Conservation (phyloP, 2,329 filamentous ascomycete species). For the Verticillium nubilum region DNA sequence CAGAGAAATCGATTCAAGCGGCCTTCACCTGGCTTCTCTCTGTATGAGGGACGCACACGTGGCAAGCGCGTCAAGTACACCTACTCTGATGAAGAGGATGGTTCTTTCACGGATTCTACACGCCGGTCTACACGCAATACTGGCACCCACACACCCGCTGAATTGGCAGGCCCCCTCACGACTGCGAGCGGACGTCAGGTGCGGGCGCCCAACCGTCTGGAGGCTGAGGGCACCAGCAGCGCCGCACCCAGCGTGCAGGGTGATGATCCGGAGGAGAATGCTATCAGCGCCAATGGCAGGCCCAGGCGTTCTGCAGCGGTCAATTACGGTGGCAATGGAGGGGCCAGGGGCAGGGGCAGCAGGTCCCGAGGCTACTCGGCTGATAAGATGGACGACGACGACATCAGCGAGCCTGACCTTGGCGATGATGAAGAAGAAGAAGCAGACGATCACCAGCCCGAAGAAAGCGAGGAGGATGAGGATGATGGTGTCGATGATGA, state of each 20-base stretch:
- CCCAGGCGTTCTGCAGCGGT: conserved; percentile 45
- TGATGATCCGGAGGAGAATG: conserved; percentile 31
- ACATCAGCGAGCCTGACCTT: conserved; percentile 67
- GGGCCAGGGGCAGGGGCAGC: conserved; percentile 17
- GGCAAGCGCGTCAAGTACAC: conserved; percentile 97
- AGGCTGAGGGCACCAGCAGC: conserved; percentile 52
- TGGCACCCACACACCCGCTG: conserved; percentile 65
- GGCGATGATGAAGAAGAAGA: conserved; percentile 72
- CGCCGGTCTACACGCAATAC: conserved; percentile 72
- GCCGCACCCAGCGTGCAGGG: conserved; percentile 39
- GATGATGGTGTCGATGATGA: conserved; percentile 55
- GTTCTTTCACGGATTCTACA: conserved; percentile 58
- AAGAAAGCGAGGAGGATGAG: conserved; percentile 52
- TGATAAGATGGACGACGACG: conserved; percentile 52
- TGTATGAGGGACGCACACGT: conserved; percentile 93
- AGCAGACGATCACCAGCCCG: conserved; percentile 59
- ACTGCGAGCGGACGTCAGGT: conserved; percentile 89
- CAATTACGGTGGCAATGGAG: conserved; percentile 45
- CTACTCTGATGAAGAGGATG: conserved; percentile 83
- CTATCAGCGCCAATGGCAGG: conserved; percentile 39
- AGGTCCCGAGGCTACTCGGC: conserved; percentile 25
- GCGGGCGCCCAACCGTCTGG: conserved; percentile 60
- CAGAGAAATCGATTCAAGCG: conserved; percentile 84
- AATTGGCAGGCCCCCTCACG: conserved; percentile 54
- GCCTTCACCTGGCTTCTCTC: conserved; percentile 81